phyloP scores from a whole-genome alignment of 75 land plant species.

The Adiantum capillusveneris region DNA sequence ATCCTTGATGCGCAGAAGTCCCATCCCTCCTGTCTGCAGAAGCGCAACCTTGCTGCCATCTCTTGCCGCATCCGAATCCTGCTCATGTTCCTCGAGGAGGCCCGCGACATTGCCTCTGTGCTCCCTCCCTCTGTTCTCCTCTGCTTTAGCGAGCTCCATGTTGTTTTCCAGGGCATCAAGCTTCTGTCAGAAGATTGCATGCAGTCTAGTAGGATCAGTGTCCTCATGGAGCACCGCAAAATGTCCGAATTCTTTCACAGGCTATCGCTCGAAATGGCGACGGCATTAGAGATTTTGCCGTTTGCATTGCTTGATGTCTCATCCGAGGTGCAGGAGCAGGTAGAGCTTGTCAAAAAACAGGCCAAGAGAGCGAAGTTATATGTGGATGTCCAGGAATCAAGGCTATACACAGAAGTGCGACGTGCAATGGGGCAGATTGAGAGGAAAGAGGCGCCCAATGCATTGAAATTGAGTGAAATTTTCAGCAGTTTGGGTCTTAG shows the following conservation, averaged over 20 bases:
- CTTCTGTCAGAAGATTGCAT: conserved; percentile 45
- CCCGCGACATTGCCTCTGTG: conserved; percentile 17
- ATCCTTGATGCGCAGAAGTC: conserved; percentile 15
- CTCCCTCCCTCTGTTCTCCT: conserved; percentile 44
- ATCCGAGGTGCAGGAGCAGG: conserved; percentile 55
- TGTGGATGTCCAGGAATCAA: conserved; percentile 34
- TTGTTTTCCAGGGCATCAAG: conserved; percentile 45
- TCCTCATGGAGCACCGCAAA: conserved; percentile 31
- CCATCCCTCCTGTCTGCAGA: conserved; percentile 27
- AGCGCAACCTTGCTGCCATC: conserved; percentile 31
- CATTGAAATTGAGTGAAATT: conserved; percentile 21
- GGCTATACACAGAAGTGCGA: conserved; percentile 40
- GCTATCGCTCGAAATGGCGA: conserved; percentile 39
- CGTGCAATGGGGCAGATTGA: conserved; percentile 40
- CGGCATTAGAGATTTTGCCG: conserved; percentile 57
- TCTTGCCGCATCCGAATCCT: conserved; percentile 43
- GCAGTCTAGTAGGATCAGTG: conserved; percentile 43
- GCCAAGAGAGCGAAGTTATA: conserved; percentile 20
- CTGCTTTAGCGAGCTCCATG: conserved; percentile 58
- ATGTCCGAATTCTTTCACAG: conserved; percentile 43
- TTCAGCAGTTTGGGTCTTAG: conserved; percentile 38
- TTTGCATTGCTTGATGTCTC: conserved; percentile 28
- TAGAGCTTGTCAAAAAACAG: conserved; percentile 44
- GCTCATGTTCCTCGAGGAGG: conserved; percentile 50
- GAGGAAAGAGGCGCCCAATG: conserved; percentile 50